Base-by-base conservation (phyloP, 1,284 basidiomycete species). In the Marasmius fiardii region DNA sequence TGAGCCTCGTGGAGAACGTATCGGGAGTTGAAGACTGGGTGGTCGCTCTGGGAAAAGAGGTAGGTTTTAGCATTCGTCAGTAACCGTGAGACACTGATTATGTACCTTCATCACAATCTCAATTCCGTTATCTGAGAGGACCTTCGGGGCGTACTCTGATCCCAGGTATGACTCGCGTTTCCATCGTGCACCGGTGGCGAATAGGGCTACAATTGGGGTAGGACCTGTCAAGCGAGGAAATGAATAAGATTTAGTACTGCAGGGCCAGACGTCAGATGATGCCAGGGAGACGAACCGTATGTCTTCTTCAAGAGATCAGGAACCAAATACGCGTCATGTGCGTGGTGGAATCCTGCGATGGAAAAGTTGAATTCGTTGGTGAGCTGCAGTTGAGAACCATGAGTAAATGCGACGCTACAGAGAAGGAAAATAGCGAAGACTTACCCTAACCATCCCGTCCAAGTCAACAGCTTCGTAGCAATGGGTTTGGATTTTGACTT, bases 121-220 rank as follows among this genome's bases (percentile, higher is more conserved):
- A 24, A 95, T 71, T 1, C 86, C 88, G 52, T 85, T 80, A 47
- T 94, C 86, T 0, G 86, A 76, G 18, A 96, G 75, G 51, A 97
- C 86, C 43, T 85, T 82, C 16, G 92, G 82, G 0, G 93, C 91
- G 68, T 90, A 96, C 63, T 94, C 91, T 2, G 90, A 89, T 3
- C 88, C 92, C 28, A 92, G 79, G 71, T 89, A 95, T 0, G 91
- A 82, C 66, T 95, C 93, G 11, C 89, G 84, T 70, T 95, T 95
- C 71, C 92, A 94, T 53, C 89, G 79, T 20, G 67, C 72, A 59
- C 74, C 74, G 56, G 86, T 88, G 2, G 88, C 85, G 63, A 93
- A 93, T 51, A 94, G 71, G 2, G 92, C 91, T 31, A 85, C 73
- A 11, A 87, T 88, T 2, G 92, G 90, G 0, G 79, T 72, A 39